A percentile compares a stretch with the other conserved stretches of the same genome.
Evolutionary conservation across 441 rosid species (phyloP).

Genomic region (Isatis lusitanica): DNA sequence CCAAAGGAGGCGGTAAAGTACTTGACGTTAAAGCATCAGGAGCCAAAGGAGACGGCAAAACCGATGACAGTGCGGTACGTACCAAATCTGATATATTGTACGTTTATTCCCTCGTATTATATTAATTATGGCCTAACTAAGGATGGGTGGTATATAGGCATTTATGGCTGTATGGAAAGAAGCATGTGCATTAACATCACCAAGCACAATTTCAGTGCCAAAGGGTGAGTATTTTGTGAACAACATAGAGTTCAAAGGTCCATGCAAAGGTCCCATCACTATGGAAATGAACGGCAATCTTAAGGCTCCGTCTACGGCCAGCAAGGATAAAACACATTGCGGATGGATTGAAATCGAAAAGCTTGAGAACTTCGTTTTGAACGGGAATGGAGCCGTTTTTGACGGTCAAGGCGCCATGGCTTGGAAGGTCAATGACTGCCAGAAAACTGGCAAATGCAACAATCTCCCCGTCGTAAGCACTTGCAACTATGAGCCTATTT

Average conservation of each 20-base stretch:
- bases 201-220: constrained; percentile 31
- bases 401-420: constrained; percentile 40
- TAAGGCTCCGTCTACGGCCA: constrained; percentile 26
- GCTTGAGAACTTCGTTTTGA: constrained; percentile 26
- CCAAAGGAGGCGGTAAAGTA: not conserved
- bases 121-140: not conserved
- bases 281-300: constrained; percentile 37
- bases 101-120: not conserved
- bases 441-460: constrained; percentile 29
- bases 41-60: constrained; percentile 2
- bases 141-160: constrained; percentile 23
- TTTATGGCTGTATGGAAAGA: constrained; percentile 31
- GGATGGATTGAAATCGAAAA: constrained; percentile 44
- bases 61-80: constrained; percentile 4
- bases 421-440: constrained; percentile 36
- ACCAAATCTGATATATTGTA: not conserved
- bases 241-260: constrained; percentile 25
- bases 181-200: constrained; percentile 21
- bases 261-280: constrained; percentile 37
- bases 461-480: constrained; percentile 36
- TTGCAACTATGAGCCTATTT: not conserved
- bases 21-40: not conserved
- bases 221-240: constrained; percentile 38
- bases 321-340: constrained; percentile 9
- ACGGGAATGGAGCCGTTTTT: constrained; percentile 29